Base-by-base conservation (phyloP, 2,329 filamentous ascomycete genomes). In the Alternaria sp. region DNA sequence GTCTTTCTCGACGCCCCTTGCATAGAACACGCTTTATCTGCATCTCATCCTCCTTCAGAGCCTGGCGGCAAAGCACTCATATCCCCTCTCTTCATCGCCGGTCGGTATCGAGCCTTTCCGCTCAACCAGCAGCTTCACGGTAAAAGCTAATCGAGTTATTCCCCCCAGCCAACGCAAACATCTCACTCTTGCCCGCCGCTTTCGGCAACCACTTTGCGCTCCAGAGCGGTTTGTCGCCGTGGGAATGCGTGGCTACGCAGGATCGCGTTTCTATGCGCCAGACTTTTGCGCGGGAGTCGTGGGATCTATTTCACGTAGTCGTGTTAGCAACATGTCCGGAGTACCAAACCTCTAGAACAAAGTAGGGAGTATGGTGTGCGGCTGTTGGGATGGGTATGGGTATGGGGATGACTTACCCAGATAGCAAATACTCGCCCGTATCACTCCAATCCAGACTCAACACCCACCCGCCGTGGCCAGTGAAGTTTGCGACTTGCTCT, bases 281-380 rank as follows among this genome's bases (percentile, higher is more conserved):
- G 28, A 98, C 92, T 81, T 97, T 97, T 64, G 92, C 93, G 80
- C 97, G 97, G 40, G 96, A 95, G 76, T 98, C 94, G 79, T 96
- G 93, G 2, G 91, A 89, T 51, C 86, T 88, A n/a, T n/a, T n/a
- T n/a, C n/a, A n/a, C n/a, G n/a, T n/a, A n/a, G n/a, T n/a, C n/a
- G n/a, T n/a, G n/a, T n/a, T n/a, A n/a, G n/a, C n/a, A n/a, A n/a
- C n/a, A n/a, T n/a, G n/a, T n/a, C n/a, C n/a, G n/a, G n/a, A n/a
- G n/a, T n/a, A n/a, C n/a, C n/a, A n/a, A n/a, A n/a, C n/a, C n/a
- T n/a, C n/a, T n/a, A n/a, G n/a, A n/a, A n/a, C n/a, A n/a, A n/a
- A n/a, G n/a, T n/a, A n/a, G n/a, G n/a, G n/a, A n/a, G n/a, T n/a
- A n/a, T n/a, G n/a, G n/a, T n/a, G n/a, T n/a, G n/a, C n/a, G n/a